Evolutionary conservation across 371 early-diverging fungal genomes (phyloP).

Genomic region (Mucor velutinosus): DNA sequence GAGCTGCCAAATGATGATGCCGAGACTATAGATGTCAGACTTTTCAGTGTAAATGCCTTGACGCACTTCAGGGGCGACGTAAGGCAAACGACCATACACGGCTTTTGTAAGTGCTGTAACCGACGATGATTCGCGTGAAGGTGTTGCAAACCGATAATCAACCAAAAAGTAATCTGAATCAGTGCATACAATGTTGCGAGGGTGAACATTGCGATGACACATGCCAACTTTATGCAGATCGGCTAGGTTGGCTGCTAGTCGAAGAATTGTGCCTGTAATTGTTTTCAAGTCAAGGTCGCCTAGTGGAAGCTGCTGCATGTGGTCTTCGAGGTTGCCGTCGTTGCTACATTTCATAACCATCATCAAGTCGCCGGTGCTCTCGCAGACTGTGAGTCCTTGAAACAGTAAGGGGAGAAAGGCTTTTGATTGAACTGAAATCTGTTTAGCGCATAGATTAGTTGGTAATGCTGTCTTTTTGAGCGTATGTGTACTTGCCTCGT

Average conservation of each 20-base stretch:
- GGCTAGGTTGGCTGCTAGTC: slow-evolving; percentile 42
- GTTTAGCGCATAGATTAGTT: background rate
- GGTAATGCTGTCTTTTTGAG: background rate
- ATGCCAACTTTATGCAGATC: slow-evolving; percentile 49
- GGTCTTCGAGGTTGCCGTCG: slow-evolving; percentile 51
- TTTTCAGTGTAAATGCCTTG: slow-evolving; percentile 50
- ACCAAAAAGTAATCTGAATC: slow-evolving; percentile 53
- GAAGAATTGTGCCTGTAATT: slow-evolving; percentile 46
- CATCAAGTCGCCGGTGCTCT: slow-evolving; percentile 54
- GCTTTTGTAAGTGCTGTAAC: slow-evolving; percentile 50
- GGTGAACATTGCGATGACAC: slow-evolving; percentile 51
- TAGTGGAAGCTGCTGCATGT: slow-evolving; percentile 44
- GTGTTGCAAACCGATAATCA: slow-evolving; percentile 53
- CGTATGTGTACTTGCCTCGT: slow-evolving; percentile 40
- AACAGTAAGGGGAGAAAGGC: slow-evolving; percentile 50
- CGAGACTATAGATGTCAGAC: slow-evolving; percentile 49
- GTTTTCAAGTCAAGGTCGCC: slow-evolving; percentile 51
- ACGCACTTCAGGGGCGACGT: slow-evolving; percentile 51
- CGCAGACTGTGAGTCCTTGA: slow-evolving; percentile 49
- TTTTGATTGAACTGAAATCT: slow-evolving; percentile 52
- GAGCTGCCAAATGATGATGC: slow-evolving; percentile 53
- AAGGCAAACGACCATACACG: slow-evolving; percentile 51
- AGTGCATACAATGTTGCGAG: slow-evolving; percentile 48
- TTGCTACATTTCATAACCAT: slow-evolving; percentile 55
- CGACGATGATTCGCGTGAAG: slow-evolving; percentile 40